Percentiles rank a stretch among this genome's conserved stretches.
These are phyloP conservation scores for Xylariaceae sp. DNA, from an alignment of 2,329 filamentous ascomycete species.

Conservation along the genomic window DNA sequence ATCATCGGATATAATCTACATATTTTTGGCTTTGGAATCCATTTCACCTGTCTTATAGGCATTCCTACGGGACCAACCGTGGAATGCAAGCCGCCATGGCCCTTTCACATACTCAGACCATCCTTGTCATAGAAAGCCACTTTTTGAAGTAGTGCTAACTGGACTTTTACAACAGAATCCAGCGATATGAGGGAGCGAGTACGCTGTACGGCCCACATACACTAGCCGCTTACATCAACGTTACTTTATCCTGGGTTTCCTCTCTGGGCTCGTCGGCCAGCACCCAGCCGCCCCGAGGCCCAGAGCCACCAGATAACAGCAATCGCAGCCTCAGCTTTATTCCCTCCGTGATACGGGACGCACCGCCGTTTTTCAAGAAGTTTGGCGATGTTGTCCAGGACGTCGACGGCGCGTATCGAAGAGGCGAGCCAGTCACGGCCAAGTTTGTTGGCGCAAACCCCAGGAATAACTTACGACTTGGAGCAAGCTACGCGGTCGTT, in stretches of 20 bases:
- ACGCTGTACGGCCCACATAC: constrained; percentile 87
- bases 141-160: constrained; percentile 28
- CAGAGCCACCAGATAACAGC: constrained; percentile 77
- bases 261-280: constrained; percentile 61
- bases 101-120: not conserved
- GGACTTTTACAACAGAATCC: constrained; percentile 58
- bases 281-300: constrained; percentile 52
- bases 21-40: not conserved
- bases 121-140: not conserved
- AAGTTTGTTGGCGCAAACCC: constrained; percentile 87
- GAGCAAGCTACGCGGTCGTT: constrained; percentile 77
- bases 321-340: constrained; percentile 80
- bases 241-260: constrained; percentile 72
- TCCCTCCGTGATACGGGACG: constrained; percentile 76
- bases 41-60: too few species aligned
- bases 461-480: constrained; percentile 80
- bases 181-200: constrained; percentile 89
- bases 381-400: constrained; percentile 73
- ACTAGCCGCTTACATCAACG: constrained; percentile 84
- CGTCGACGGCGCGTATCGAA: constrained; percentile 53
- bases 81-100: too few species aligned
- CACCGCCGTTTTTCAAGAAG: constrained; percentile 63
- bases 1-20: not conserved
- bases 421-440: constrained; percentile 66
- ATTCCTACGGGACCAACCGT: too few species aligned